These are phyloP conservation scores for Alopecurus myosuroides DNA, from an alignment of 176 grass and related monocot species.

Conservation along the genomic window DNA sequence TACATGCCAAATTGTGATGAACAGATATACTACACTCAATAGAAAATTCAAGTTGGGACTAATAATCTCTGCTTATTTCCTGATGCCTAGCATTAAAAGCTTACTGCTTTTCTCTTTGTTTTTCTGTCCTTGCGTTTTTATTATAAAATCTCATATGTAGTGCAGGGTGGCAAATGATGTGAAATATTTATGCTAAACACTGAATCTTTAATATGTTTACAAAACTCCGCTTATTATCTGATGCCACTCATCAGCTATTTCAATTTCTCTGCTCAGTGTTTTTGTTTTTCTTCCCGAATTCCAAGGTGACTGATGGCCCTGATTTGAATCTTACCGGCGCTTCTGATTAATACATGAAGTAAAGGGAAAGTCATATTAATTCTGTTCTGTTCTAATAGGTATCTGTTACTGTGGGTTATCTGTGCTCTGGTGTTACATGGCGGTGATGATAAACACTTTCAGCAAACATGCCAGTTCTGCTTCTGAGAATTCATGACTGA, in stretches of 20 bases:
- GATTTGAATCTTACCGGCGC: conserved; percentile 48
- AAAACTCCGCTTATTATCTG: conserved; percentile 63
- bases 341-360: conserved; percentile 60
- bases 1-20: too few relatives aligned
- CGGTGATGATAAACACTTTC: conserved; percentile 36
- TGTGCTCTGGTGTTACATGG: too few relatives aligned
- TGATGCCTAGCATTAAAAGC: conserved; percentile 36
- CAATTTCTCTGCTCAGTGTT: neutral
- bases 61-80: conserved; percentile 62
- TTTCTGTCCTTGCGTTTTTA: neutral
- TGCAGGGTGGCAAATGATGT: conserved; percentile 28
- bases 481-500: conserved; percentile 66
- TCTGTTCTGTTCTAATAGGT: too few relatives aligned
- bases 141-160: neutral
- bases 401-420: too few relatives aligned
- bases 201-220: conserved; percentile 37
- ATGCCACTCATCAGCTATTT: conserved; percentile 1
- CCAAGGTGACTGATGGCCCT: neutral
- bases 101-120: too few relatives aligned
- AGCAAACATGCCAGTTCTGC: conserved; percentile 61
- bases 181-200: conserved; percentile 38
- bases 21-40: conserved; percentile 51
- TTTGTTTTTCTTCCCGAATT: neutral
- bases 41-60: conserved; percentile 32
- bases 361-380: conserved; percentile 42